Evolutionary conservation across 164 flowering plant species (phyloP).

Genomic region (Berberis vulgaris): DNA sequence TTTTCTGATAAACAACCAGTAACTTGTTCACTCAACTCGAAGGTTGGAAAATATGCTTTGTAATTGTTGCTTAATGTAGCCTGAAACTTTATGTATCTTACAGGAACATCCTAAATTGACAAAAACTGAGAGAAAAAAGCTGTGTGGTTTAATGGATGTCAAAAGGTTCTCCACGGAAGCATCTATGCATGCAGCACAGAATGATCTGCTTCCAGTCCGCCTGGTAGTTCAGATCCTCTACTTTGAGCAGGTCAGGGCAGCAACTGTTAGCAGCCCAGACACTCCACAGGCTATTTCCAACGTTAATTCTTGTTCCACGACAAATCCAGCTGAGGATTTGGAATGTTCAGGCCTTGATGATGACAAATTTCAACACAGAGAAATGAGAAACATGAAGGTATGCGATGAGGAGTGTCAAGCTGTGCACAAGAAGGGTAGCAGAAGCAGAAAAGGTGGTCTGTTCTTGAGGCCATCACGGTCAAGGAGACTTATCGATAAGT

Average conservation of each 20-base stretch:
- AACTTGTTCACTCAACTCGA: too few relatives aligned
- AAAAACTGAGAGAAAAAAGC: constrained; percentile 4
- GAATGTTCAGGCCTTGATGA: too few relatives aligned
- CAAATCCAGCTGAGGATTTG: not conserved
- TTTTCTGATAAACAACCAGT: too few relatives aligned
- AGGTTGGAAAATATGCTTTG: too few relatives aligned
- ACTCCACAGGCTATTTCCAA: not conserved
- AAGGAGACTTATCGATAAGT: not conserved
- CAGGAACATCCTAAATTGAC: constrained; percentile 7
- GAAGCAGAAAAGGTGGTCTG: not conserved
- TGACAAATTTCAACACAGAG: not conserved
- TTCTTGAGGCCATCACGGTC: not conserved
- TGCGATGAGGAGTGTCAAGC: too few relatives aligned
- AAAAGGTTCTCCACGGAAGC: constrained; percentile 10
- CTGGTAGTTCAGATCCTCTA: constrained; percentile 5
- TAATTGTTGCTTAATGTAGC: too few relatives aligned
- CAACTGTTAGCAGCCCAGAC: not conserved
- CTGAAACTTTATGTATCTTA: not conserved
- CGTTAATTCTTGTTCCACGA: not conserved
- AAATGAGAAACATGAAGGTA: not conserved
- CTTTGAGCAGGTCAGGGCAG: constrained; percentile 4
- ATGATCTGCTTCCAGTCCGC: constrained; percentile 8
- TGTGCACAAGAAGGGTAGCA: not conserved
- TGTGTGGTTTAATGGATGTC: constrained; percentile 1
- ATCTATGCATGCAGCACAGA: constrained; percentile 10